Base-by-base conservation (phyloP, 1,284 basidiomycete genomes). In the Ganoderma resinaceum region DNA sequence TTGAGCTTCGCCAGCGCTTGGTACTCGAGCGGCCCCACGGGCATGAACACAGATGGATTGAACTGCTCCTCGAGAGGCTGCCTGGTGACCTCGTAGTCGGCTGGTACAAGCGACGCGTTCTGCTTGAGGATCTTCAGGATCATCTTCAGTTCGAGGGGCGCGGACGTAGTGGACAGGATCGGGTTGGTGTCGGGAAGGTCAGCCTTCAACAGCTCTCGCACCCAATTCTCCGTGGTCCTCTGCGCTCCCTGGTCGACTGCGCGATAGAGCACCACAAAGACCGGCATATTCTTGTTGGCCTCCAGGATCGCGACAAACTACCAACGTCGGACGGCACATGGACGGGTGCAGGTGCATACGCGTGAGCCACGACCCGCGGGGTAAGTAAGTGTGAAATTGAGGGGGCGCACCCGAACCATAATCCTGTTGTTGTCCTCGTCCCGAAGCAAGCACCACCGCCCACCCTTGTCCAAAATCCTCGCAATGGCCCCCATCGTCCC, bases 21-120 rank as follows among this genome's bases (percentile, higher is more conserved):
- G 76, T 80, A 80, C n/a, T 72, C 75, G 18, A 84, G 72, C 0
- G 83, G 81, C 9, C 78, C 78, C 2, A 84, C 66, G 11, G 83
- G 83, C 18, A 84, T 76, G 12, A 84, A 52, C 69, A 84, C 82
- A 6, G 82, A 80, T 0, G 76, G 62, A n/a, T 65, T 72, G 62
- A 78, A 81, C 8, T 73, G 62, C 26, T 73, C 63, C 68, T 82
- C 81, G 33, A 62, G 63, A 23, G 42, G 43, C 33, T 66, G 55
- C 53, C 73, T 70, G 29, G 65, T 63, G 1, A 77, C 74, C 14
- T 73, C 66, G 66, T 78, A 80, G 26, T 70, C 67, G 2, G 78
- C 29, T 1, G 80, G 73, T 3, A 84, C 66, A 26, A 78, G 74
- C 61, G 79, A 78, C 7, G 74, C 61, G 68, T 85, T 84, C 37